Conservation (phyloP, 345 rosid genomes). For the Boechera stricta region DNA sequence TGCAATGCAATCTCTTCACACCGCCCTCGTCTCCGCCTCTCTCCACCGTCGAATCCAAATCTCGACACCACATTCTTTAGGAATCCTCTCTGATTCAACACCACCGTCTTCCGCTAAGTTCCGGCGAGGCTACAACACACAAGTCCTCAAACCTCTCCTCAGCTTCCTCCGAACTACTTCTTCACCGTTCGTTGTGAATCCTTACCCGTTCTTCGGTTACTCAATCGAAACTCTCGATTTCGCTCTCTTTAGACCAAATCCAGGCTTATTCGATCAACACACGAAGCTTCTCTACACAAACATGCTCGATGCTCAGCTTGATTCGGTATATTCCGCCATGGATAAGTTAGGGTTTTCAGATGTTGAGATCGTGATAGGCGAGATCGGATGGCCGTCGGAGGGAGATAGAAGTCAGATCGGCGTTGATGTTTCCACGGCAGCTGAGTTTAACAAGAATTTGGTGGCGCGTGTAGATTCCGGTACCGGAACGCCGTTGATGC, state of each 20-base stretch:
- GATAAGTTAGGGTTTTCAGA: conserved; percentile 66
- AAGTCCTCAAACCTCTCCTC: conserved; percentile 74
- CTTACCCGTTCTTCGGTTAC: conserved; percentile 83
- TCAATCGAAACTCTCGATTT: conserved; percentile 71
- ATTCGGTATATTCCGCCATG: conserved; percentile 83
- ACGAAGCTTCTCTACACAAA: conserved; percentile 64
- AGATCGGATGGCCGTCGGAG: conserved; percentile 88
- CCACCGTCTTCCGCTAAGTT: conserved; percentile 82
- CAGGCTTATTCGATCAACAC: conserved; percentile 59
- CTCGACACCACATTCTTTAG: conserved; percentile 85
- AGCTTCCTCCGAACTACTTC: conserved; percentile 64
- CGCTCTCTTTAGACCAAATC: conserved; percentile 72
- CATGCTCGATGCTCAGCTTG: conserved; percentile 93
- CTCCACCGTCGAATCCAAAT: conserved; percentile 69
- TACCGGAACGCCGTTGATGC: conserved; percentile 84
- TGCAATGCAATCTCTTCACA: conserved; percentile 77
- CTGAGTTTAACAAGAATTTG: conserved; percentile 67
- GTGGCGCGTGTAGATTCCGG: conserved; percentile 66
- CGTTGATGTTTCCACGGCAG: conserved; percentile 59
- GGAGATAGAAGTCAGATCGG: conserved; percentile 72
- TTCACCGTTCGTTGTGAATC: conserved; percentile 81
- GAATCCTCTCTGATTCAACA: conserved; percentile 64
- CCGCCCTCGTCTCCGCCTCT: conserved; percentile 63
- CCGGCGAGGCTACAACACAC: conserved; percentile 64
- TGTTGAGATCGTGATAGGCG: conserved; percentile 79